These are phyloP conservation scores for Prosopis cineraria DNA, from an alignment of 306 rosid genomes.

Conservation along the genomic window DNA sequence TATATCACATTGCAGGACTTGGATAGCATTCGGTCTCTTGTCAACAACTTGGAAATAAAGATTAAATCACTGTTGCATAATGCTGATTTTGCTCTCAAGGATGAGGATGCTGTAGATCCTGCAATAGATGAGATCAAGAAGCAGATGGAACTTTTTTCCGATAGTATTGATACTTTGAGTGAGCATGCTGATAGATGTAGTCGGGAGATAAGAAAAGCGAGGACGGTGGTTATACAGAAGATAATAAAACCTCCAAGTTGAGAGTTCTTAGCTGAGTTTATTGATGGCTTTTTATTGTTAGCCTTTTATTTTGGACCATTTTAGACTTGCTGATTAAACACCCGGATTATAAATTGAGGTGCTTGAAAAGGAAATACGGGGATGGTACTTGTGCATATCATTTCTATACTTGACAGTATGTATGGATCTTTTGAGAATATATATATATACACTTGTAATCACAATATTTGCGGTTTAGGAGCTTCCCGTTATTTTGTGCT, in stretches of 20 bases:
- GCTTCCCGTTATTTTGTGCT: background rate
- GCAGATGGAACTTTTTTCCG: constrained; percentile 58
- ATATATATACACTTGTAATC: background rate
- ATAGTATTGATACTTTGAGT: constrained; percentile 61
- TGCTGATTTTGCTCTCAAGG: constrained; percentile 69
- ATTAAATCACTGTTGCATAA: constrained; percentile 52
- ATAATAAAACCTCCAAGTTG: constrained; percentile 48
- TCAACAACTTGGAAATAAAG: constrained; percentile 52
- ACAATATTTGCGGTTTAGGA: constrained; percentile 14
- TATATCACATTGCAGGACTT: constrained; percentile 59
- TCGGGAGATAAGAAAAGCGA: constrained; percentile 62
- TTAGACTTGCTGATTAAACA: constrained; percentile 28
- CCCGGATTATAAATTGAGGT: constrained; percentile 25
- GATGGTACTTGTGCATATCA: constrained; percentile 34
- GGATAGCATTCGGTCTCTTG: constrained; percentile 56
- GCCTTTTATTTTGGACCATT: constrained; percentile 2
- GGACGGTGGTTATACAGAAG: constrained; percentile 67
- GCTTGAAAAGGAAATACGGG: constrained; percentile 18
- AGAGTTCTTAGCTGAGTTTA: constrained; percentile 36
- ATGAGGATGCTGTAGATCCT: constrained; percentile 68
- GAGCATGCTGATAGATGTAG: constrained; percentile 67
- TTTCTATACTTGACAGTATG: constrained; percentile 11
- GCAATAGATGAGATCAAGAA: constrained; percentile 84
- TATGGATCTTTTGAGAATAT: background rate
- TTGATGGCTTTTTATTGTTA: constrained; percentile 27